These are phyloP conservation scores for Gliomastix tumulicola DNA, from an alignment of 2,329 filamentous ascomycete genomes.

Conservation along the genomic window DNA sequence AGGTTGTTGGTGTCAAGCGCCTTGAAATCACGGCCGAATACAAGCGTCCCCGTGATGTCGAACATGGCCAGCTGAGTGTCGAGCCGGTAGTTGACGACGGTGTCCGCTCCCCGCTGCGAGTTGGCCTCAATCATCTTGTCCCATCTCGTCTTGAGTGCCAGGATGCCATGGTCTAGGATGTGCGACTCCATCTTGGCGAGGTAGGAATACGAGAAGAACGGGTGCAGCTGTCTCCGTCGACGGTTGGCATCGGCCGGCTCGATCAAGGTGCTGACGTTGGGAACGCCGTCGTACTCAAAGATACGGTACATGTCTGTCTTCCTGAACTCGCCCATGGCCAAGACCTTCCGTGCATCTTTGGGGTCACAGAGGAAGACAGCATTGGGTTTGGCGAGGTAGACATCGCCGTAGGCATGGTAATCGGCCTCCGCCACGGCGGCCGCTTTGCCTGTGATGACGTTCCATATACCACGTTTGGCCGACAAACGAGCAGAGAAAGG, in stretches of 20 bases:
- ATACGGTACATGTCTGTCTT: conserved; percentile 6
- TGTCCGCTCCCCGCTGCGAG: not conserved
- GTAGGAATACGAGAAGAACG: not conserved
- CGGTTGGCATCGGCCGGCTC: conserved; percentile 1
- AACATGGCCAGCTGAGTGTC: conserved; percentile 1
- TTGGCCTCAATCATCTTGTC: not conserved
- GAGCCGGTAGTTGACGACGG: conserved; percentile 1
- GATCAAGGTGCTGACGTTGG: conserved; percentile 1
- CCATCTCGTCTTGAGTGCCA: conserved; percentile 1
- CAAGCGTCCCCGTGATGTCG: not conserved
- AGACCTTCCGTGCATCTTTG: not conserved
- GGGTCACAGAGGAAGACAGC: conserved; percentile 1
- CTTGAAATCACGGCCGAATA: conserved; percentile 1
- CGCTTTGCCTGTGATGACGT: not conserved
- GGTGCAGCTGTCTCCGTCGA: not conserved
- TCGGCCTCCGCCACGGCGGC: not conserved
- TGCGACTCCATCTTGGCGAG: conserved; percentile 1
- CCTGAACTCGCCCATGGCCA: conserved; percentile 5
- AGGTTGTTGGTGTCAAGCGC: not conserved
- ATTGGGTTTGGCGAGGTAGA: conserved; percentile 2
- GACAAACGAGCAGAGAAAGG: too few species aligned
- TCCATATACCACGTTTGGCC: not conserved
- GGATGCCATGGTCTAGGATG: not conserved
- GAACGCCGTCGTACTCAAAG: conserved; percentile 2
- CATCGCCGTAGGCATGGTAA: not conserved